A percentile compares a stretch with the other conserved stretches of the same genome.
Evolutionary conservation across 2,329 filamentous ascomycete genomes (phyloP).

Genomic region (Colletotrichum karsti): DNA sequence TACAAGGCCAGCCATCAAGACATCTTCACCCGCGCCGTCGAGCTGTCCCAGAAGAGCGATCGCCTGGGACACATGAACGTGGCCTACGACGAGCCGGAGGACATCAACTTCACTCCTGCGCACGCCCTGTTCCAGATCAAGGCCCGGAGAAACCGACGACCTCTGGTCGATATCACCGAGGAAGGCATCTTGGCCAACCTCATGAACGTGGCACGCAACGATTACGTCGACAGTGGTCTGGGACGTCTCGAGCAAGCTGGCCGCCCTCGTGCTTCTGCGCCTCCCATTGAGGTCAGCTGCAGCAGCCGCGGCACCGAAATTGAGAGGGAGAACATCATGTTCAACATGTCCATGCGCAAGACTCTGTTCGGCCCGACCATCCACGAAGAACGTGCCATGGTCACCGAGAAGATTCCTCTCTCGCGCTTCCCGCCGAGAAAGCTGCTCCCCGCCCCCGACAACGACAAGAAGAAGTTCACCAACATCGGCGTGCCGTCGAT

Average conservation of each 20-base stretch:
- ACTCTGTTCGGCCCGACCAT: constrained; percentile 74
- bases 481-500: constrained; percentile 95
- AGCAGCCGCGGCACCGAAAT: constrained; percentile 70
- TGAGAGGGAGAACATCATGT: constrained; percentile 79
- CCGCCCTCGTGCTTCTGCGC: constrained; percentile 81
- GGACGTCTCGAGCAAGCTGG: constrained; percentile 83
- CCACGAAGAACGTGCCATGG: constrained; percentile 75
- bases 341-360: constrained; percentile 80
- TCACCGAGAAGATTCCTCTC: constrained; percentile 76
- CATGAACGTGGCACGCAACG: constrained; percentile 77
- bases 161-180: constrained; percentile 73
- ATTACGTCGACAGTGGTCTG: constrained; percentile 76
- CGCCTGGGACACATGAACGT: constrained; percentile 73
- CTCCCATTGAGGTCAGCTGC: constrained; percentile 84
- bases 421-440: constrained; percentile 69
- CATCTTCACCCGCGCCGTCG: constrained; percentile 77
- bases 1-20: constrained; percentile 74
- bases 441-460: constrained; percentile 81
- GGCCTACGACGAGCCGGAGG: constrained; percentile 73
- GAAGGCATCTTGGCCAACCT: constrained; percentile 79
- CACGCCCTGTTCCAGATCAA: constrained; percentile 86
- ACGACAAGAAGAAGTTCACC: constrained; percentile 84
- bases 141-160: constrained; percentile 71
- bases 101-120: constrained; percentile 71
- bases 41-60: constrained; percentile 62